Conservation (phyloP, 2,329 filamentous ascomycete genomes). For the Talaromyces sp. region DNA sequence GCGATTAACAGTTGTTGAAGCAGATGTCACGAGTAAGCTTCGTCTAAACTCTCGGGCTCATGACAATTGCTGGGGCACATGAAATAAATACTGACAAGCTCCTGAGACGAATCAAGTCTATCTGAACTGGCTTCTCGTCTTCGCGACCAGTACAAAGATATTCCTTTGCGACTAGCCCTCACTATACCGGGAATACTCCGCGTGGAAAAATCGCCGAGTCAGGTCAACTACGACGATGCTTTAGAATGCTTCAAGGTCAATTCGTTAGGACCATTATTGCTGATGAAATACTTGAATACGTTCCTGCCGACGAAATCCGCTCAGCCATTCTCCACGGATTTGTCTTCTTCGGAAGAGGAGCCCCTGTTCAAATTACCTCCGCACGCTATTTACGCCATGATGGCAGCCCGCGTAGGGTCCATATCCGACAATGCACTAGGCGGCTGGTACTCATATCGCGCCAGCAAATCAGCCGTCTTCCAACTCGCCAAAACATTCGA, state of each 20-base stretch:
- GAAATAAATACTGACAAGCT: not conserved
- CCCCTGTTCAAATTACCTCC: slow-evolving; percentile 42
- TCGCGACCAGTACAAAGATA: slow-evolving; percentile 50
- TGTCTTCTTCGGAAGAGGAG: not conserved
- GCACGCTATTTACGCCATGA: slow-evolving; percentile 65
- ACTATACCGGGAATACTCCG: slow-evolving; percentile 67
- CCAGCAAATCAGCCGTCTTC: slow-evolving; percentile 70
- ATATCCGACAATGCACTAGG: slow-evolving; percentile 68
- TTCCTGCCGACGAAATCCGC: slow-evolving; percentile 63
- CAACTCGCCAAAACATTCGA: slow-evolving; percentile 69
- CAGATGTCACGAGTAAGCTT: slow-evolving; percentile 10
- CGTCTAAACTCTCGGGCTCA: not conserved
- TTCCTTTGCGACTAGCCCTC: slow-evolving; percentile 65
- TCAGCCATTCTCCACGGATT: not conserved
- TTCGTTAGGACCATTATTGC: slow-evolving; percentile 66
- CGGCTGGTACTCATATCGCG: slow-evolving; percentile 79
- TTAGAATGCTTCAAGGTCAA: slow-evolving; percentile 71
- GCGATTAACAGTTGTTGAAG: slow-evolving; percentile 7
- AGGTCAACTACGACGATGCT: slow-evolving; percentile 60
- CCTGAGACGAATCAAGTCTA: slow-evolving; percentile 60
- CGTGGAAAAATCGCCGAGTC: slow-evolving; percentile 66
- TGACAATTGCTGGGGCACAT: not conserved
- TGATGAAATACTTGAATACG: slow-evolving; percentile 69
- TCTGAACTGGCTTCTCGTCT: slow-evolving; percentile 54
- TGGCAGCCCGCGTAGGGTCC: slow-evolving; percentile 74